Evolutionary conservation across 2,329 filamentous ascomycete genomes (phyloP).

Genomic region (Chaetomium sp.): DNA sequence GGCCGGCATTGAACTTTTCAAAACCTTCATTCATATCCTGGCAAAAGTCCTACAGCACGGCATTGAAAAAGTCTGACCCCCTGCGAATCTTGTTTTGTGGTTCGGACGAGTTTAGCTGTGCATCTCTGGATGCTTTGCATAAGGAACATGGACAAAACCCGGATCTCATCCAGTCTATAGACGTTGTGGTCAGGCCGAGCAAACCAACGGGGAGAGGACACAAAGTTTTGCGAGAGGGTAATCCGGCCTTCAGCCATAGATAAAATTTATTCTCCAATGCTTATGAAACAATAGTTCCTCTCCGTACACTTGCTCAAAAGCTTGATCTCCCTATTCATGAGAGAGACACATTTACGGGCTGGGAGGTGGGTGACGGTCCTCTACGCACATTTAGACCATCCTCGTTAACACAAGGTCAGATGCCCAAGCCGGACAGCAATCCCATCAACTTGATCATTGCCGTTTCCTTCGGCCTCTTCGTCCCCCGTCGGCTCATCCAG

Average conservation of each 20-base stretch:
- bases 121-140: conserved; percentile 64
- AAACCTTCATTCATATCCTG: conserved; percentile 1
- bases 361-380: conserved; percentile 55
- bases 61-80: conserved; percentile 42
- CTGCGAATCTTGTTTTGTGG: conserved; percentile 89
- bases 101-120: conserved; percentile 83
- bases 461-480: conserved; percentile 88
- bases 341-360: conserved; percentile 74
- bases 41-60: conserved; percentile 3
- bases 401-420: conserved; percentile 5
- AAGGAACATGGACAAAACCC: conserved; percentile 48
- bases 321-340: conserved; percentile 65
- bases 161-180: conserved; percentile 63
- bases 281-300: conserved; percentile 53
- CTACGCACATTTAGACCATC: not conserved
- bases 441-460: conserved; percentile 73
- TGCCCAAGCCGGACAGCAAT: conserved; percentile 22
- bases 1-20: not conserved
- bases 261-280: not conserved
- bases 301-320: conserved; percentile 57
- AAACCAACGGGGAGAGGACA: conserved; percentile 72
- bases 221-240: conserved; percentile 61
- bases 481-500: conserved; percentile 68
- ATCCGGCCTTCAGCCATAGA: conserved; percentile 10
- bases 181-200: conserved; percentile 75